Evolutionary conservation across 2,329 filamentous ascomycete genomes (phyloP).

Genomic region (Penicillium thymicola): DNA sequence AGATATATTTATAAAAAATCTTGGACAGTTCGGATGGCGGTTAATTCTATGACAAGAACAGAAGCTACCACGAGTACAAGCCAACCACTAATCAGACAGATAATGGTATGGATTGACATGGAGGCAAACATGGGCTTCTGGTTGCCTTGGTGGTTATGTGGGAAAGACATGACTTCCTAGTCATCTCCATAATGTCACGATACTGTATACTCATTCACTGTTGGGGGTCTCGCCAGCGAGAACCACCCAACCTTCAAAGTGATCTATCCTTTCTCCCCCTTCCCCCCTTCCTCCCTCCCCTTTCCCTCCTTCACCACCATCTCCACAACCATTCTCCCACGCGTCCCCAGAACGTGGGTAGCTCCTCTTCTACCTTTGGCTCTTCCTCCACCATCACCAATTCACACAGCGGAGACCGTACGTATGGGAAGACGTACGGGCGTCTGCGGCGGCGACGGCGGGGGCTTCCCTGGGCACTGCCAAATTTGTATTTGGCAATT

Average conservation of each 20-base stretch:
- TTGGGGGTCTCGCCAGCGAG: background rate
- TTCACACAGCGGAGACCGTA: background rate
- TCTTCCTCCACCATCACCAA: background rate
- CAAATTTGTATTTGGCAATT: background rate
- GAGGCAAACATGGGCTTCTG: background rate
- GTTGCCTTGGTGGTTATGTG: background rate
- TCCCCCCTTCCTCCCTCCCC: too few relatives aligned
- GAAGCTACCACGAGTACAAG: background rate
- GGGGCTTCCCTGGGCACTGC: background rate
- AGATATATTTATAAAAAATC: too few relatives aligned
- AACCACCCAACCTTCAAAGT: background rate
- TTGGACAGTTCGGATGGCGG: too few relatives aligned
- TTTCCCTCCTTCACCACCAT: background rate
- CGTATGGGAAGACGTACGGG: background rate
- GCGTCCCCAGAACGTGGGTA: background rate
- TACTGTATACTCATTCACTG: background rate
- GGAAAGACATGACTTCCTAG: background rate
- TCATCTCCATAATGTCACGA: background rate
- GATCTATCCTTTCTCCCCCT: too few relatives aligned
- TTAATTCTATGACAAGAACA: background rate
- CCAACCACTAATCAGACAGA: background rate
- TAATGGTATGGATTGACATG: background rate
- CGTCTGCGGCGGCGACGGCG: background rate
- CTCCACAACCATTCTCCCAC: background rate
- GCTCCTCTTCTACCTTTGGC: background rate